These are phyloP conservation scores for Vavraia culicis DNA, from an alignment of 371 early-diverging fungal species.

Conservation along the genomic window DNA sequence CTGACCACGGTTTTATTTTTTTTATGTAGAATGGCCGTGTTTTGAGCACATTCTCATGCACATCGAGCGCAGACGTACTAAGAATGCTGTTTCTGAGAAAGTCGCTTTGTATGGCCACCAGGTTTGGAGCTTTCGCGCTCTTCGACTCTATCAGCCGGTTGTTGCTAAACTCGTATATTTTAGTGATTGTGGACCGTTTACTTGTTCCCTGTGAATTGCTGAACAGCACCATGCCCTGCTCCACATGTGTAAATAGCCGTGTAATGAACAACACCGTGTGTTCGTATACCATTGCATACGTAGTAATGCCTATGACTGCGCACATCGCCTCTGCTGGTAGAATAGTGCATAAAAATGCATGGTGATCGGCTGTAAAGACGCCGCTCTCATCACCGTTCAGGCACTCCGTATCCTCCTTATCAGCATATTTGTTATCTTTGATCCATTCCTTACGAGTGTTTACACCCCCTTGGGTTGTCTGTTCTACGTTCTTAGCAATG, in stretches of 20 bases:
- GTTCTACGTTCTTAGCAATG: no score
- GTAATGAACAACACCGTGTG: conserved; percentile 27
- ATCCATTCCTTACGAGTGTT: no score
- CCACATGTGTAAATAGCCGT: conserved; percentile 17
- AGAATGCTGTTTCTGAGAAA: conserved; percentile 23
- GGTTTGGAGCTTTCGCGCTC: conserved; percentile 3
- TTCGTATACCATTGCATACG: conserved; percentile 15
- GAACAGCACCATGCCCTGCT: conserved; percentile 9
- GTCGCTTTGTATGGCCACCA: conserved; percentile 20
- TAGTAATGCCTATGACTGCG: conserved; percentile 14
- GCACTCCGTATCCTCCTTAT: no score
- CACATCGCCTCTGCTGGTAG: no score
- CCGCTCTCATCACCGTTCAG: no score
- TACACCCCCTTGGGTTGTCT: no score
- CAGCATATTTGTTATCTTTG: no score
- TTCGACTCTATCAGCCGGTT: conserved; percentile 11
- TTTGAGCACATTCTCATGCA: conserved; percentile 19
- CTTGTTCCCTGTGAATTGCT: not conserved
- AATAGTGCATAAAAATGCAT: no score
- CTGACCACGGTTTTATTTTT: no score
- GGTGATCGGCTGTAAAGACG: no score
- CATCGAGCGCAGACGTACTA: conserved; percentile 7
- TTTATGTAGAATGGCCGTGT: not conserved
- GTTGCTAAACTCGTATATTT: conserved; percentile 25
- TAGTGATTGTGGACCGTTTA: conserved; percentile 8